Evolutionary conservation across 768 basidiomycete genomes (phyloP).

Genomic region (Phanerodontia chrysosporium): DNA sequence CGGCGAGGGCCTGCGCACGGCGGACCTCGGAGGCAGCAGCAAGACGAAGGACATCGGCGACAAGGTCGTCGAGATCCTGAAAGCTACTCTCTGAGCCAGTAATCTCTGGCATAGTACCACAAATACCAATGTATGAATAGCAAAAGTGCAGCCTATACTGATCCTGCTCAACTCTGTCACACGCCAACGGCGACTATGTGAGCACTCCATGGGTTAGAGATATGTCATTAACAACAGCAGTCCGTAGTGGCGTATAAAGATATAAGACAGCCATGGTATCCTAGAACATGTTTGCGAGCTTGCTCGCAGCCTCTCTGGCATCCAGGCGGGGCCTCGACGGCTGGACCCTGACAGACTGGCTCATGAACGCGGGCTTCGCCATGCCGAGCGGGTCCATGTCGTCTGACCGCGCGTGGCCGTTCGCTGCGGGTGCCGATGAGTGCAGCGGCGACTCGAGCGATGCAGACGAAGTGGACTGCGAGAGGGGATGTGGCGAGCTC

Average conservation of each 20-base stretch:
- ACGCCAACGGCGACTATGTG: no score
- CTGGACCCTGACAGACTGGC: constrained; percentile 67
- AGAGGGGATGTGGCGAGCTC: constrained; percentile 15
- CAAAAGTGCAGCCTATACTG: not conserved
- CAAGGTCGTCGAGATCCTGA: constrained; percentile 70
- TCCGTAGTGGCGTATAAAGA: not conserved
- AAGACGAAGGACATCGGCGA: constrained; percentile 82
- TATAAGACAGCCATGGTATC: not conserved
- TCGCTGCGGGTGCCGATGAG: constrained; percentile 1
- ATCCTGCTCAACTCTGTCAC: no score
- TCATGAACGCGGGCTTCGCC: constrained; percentile 58
- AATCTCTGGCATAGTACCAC: not conserved
- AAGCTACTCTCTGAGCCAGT: constrained; percentile 18
- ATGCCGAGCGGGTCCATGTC: constrained; percentile 64
- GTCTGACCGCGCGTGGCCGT: constrained; percentile 2
- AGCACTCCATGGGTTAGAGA: not conserved
- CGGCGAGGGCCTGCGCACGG: constrained; percentile 76
- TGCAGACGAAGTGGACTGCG: constrained; percentile 12
- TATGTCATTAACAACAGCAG: not conserved
- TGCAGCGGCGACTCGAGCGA: not conserved
- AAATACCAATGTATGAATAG: not conserved
- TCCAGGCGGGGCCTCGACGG: constrained; percentile 74
- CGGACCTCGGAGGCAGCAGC: constrained; percentile 80
- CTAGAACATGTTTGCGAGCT: constrained; percentile 86
- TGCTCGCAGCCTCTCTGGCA: constrained; percentile 82